These are phyloP conservation scores for Cenococcum geophilum DNA, from an alignment of 495 filamentous ascomycete species.

Conservation along the genomic window DNA sequence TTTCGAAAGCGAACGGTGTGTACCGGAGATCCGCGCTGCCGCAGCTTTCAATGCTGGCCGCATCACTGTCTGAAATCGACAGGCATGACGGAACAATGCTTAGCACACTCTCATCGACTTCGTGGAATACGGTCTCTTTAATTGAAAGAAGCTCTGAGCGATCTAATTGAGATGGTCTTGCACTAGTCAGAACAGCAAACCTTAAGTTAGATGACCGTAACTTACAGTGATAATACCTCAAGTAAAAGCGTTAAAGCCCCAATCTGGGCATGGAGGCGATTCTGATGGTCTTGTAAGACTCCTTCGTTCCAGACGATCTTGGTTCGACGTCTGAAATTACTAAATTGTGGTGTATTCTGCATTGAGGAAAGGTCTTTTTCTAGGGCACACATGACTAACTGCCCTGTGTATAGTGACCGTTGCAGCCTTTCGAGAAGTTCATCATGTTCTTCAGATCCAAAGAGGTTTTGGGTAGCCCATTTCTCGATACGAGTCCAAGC, in stretches of 20 bases:
- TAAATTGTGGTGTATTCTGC: background rate
- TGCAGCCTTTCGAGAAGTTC: slow-evolving; percentile 5
- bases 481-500: slow-evolving; percentile 12
- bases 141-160: slow-evolving; percentile 11
- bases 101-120: slow-evolving; percentile 11
- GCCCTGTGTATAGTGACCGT: slow-evolving; percentile 10
- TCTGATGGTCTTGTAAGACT: slow-evolving; percentile 38
- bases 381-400: slow-evolving; percentile 12
- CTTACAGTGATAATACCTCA: slow-evolving; percentile 14
- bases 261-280: slow-evolving; percentile 40
- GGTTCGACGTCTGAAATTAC: background rate
- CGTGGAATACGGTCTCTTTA: slow-evolving; percentile 5
- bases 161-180: slow-evolving; percentile 3
- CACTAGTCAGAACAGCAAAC: background rate
- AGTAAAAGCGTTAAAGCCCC: slow-evolving; percentile 23
- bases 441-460: background rate
- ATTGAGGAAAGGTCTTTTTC: slow-evolving; percentile 7
- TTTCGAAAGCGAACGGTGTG: slow-evolving; percentile 17
- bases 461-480: slow-evolving; percentile 1
- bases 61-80: slow-evolving; percentile 1
- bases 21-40: background rate
- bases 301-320: slow-evolving; percentile 35
- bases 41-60: background rate
- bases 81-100: slow-evolving; percentile 14
- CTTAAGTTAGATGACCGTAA: background rate